A percentile compares a stretch with the other conserved stretches of the same genome.
These are phyloP conservation scores for Monilinia laxa DNA, from an alignment of 2,329 filamentous ascomycete species.

Conservation along the genomic window DNA sequence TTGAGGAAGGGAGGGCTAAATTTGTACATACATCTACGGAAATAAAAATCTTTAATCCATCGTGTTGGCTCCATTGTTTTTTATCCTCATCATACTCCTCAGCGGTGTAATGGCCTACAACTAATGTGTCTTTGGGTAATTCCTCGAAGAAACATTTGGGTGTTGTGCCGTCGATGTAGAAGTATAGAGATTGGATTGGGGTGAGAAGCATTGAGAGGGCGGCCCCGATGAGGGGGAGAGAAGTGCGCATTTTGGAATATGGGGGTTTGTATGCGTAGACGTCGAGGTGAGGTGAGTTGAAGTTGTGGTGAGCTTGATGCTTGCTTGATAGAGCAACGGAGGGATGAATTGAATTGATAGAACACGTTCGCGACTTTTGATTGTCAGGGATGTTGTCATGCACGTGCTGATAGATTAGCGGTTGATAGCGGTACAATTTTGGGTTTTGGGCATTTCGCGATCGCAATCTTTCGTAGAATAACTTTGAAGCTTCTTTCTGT, in stretches of 20 bases:
- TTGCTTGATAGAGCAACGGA: slow-evolving; percentile 3
- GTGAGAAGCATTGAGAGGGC: slow-evolving; percentile 58
- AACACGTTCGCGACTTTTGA: slow-evolving; percentile 25
- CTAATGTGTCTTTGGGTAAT: slow-evolving; percentile 92
- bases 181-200: slow-evolving; percentile 82
- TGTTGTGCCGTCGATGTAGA: slow-evolving; percentile 83
- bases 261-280: slow-evolving; percentile 1
- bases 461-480: neutral
- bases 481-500: slow-evolving; percentile 4
- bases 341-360: slow-evolving; percentile 16
- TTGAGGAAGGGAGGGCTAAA: slow-evolving; percentile 6
- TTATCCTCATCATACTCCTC: slow-evolving; percentile 76
- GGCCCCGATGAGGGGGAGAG: slow-evolving; percentile 58
- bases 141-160: slow-evolving; percentile 99
- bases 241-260: slow-evolving; percentile 51
- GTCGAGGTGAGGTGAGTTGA: neutral
- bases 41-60: slow-evolving; percentile 79
- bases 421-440: slow-evolving; percentile 3
- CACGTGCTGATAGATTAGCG: slow-evolving; percentile 22
- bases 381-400: slow-evolving; percentile 1
- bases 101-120: slow-evolving; percentile 87
- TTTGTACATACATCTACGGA: slow-evolving; percentile 70
- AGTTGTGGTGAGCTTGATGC: slow-evolving; percentile 10
- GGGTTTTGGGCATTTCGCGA: slow-evolving; percentile 15
- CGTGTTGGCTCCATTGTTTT: slow-evolving; percentile 68